Evolutionary conservation across 164 flowering plant species (phyloP), one percentile per base, ranked within the genome.

Genomic region (Vitis cinerea): DNA sequence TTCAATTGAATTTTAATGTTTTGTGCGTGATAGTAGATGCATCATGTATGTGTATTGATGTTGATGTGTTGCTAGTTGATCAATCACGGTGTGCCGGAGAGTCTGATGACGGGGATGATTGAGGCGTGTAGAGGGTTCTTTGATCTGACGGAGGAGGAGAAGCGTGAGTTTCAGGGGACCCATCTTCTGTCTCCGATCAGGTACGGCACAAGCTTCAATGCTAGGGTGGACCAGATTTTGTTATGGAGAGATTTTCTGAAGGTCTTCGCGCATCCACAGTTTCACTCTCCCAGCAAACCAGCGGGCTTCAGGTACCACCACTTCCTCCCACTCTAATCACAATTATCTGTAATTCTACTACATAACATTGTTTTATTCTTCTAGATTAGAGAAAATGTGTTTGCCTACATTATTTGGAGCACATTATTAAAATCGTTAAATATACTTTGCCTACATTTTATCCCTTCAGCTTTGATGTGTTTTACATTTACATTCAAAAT

Each of bases 211-310:
- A 88, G 97, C 78, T 83, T 86, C 63, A 87, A 91, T 63, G 54
- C 75, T 13, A 61, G 78, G 0, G 78, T 71, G 31, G 92, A 88
- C 10, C 63, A 85, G 17, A 78, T 77, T 1, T 66, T 78, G 8
- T 86, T 72, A 60, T 93, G 98, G 98, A 89, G 97, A 68, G 94
- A 93, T 68, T 93, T 70, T 72, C 78, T 93, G 17, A 91, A 88
- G 79, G 65, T 87, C 3, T 48, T 81, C 8, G 87, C 80, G 1
- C 97, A 90, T 72, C 98, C 98, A 14, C 15, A 72, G 9, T 86
- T 90, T 65, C 80, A 85, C 66, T 83, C 74, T 9, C 93, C 90
- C 3, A 5, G 47, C 61, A 82, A 80, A 51, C 94, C 96, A 1
- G 0, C 70, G 0, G 74, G 67, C 44, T 85, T 88, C 83, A 85